phyloP scores from a whole-genome alignment of 352 stramenopile genomes.

The Globisporangium iwayamae region DNA sequence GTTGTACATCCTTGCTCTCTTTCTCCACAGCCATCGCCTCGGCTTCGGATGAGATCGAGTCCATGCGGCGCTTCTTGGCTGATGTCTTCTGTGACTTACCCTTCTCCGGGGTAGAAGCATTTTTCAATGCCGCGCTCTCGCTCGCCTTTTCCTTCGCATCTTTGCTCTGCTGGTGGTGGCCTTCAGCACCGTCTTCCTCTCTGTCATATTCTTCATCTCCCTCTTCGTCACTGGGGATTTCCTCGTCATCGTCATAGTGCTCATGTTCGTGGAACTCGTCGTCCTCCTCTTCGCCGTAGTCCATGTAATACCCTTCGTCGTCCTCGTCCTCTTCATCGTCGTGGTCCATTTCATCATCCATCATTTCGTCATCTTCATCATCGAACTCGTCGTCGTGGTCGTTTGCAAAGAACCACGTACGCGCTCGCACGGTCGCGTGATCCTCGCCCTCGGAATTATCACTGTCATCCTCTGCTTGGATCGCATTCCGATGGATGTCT shows the following conservation, averaged over 20 bases:
- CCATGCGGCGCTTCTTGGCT: constrained; percentile 27
- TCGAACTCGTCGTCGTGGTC: constrained; percentile 43
- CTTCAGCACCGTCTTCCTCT: constrained; percentile 14
- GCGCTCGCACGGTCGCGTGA: constrained; percentile 17
- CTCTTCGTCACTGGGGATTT: constrained; percentile 37
- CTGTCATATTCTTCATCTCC: constrained; percentile 13
- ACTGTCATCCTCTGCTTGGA: constrained; percentile 35
- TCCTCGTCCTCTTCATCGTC: constrained; percentile 55
- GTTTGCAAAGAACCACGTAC: constrained; percentile 41
- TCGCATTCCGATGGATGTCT: constrained; percentile 37
- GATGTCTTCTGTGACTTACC: background rate
- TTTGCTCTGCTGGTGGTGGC: background rate
- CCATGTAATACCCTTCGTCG: constrained; percentile 47
- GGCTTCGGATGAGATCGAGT: constrained; percentile 33
- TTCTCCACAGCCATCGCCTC: constrained; percentile 22
- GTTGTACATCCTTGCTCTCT: constrained; percentile 4
- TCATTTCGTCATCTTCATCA: constrained; percentile 44
- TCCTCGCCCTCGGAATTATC: constrained; percentile 49
- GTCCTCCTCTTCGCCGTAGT: constrained; percentile 54
- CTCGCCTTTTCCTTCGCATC: background rate
- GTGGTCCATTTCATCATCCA: constrained; percentile 55
- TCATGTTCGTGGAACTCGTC: constrained; percentile 25
- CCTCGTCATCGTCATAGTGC: constrained; percentile 23
- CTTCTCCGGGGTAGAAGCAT: background rate
- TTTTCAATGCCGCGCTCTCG: background rate